Evolutionary conservation across 441 rosid species (phyloP).

Genomic region (Rhodomyrtus psidioides): DNA sequence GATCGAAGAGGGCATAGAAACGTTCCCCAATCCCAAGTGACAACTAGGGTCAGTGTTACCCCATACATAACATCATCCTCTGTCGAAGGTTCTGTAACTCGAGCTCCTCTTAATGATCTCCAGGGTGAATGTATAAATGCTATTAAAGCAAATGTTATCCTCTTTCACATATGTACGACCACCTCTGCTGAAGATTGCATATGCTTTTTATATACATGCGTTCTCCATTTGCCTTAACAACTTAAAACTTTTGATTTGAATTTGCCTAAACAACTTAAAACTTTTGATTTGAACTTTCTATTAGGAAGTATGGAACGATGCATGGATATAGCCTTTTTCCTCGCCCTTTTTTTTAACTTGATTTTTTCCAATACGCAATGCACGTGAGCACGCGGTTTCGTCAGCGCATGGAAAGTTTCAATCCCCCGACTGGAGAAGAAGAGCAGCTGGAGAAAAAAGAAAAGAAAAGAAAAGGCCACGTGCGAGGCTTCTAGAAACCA

Average conservation of each 20-base stretch:
- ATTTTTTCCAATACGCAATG: background rate
- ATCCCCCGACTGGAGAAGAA: background rate
- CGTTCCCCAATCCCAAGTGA: too few species aligned
- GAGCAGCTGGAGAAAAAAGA: too few species aligned
- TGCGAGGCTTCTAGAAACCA: background rate
- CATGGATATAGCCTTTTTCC: fast-evolving
- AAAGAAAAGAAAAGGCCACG: fast-evolving
- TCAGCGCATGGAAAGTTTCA: background rate
- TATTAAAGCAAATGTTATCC: too few species aligned
- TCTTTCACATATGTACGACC: too few species aligned
- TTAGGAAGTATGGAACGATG: fast-evolving
- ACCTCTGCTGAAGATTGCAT: too few species aligned
- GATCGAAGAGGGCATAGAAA: too few species aligned
- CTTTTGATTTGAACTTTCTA: background rate
- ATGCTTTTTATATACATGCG: fast-evolving
- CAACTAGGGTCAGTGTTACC: too few species aligned
- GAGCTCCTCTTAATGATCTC: too few species aligned
- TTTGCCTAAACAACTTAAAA: background rate
- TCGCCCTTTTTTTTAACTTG: background rate
- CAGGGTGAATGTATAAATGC: too few species aligned
- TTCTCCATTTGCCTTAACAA: fast-evolving
- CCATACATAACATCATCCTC: too few species aligned
- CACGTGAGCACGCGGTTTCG: background rate
- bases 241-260: fast-evolving
- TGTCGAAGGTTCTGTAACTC: too few species aligned